Evolutionary conservation across 1,284 basidiomycete species (phyloP).

Genomic region (Blastosporella zonata): DNA sequence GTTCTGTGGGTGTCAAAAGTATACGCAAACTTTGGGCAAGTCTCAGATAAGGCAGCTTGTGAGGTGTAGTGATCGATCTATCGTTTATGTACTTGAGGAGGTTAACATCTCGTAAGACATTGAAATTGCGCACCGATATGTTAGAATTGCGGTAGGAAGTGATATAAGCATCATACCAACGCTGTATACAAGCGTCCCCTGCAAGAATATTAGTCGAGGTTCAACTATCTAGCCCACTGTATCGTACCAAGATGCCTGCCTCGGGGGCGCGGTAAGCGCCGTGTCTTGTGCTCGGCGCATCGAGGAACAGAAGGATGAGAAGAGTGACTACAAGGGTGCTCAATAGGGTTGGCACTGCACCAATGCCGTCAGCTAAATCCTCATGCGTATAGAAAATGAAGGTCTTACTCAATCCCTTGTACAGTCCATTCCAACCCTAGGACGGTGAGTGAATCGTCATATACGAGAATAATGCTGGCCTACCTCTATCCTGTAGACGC

Average conservation of each 20-base stretch:
- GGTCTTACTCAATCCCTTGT: slow-evolving; percentile 78
- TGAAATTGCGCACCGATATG: slow-evolving; percentile 66
- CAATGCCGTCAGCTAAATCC: slow-evolving; percentile 7
- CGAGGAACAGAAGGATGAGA: slow-evolving; percentile 55
- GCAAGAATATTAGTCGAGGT: background rate
- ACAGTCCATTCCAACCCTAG: slow-evolving; percentile 75
- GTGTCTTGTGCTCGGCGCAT: slow-evolving; percentile 52
- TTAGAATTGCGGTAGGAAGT: slow-evolving; percentile 77
- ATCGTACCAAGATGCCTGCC: slow-evolving; percentile 50
- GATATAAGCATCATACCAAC: slow-evolving; percentile 70
- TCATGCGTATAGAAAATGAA: background rate
- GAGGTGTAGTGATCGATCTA: slow-evolving; percentile 85
- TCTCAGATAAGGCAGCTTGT: slow-evolving; percentile 70
- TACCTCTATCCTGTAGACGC: slow-evolving; percentile 79
- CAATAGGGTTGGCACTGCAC: slow-evolving; percentile 67
- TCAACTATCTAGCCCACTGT: background rate
- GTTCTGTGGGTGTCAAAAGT: slow-evolving; percentile 81
- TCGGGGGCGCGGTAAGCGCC: slow-evolving; percentile 70
- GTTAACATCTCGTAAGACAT: background rate
- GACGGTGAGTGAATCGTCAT: background rate
- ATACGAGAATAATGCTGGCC: slow-evolving; percentile 14
- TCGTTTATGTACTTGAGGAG: slow-evolving; percentile 5
- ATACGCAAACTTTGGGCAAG: slow-evolving; percentile 63
- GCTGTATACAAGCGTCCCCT: slow-evolving; percentile 61
- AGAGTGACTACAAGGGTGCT: slow-evolving; percentile 59